These are phyloP conservation scores for Rhizopus stolonifer DNA, from an alignment of 371 early-diverging fungal genomes.

Conservation along the genomic window DNA sequence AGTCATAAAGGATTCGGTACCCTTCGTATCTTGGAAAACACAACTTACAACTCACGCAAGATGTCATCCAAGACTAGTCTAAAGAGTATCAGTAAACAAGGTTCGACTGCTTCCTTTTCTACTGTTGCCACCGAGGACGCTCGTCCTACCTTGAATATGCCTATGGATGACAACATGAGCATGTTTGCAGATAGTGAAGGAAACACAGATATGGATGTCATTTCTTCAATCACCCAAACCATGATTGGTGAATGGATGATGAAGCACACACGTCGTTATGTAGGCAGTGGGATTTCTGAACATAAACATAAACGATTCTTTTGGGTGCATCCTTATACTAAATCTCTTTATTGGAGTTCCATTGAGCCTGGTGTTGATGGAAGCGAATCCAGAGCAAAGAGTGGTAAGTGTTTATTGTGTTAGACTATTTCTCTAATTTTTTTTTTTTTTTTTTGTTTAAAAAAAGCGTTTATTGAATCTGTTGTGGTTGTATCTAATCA, in stretches of 20 bases:
- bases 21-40: constrained; percentile 23
- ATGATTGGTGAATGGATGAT: constrained; percentile 83
- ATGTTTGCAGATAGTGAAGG: constrained; percentile 8
- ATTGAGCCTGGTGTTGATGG: constrained; percentile 65
- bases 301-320: constrained; percentile 75
- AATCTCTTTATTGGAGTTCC: constrained; percentile 77
- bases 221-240: constrained; percentile 72
- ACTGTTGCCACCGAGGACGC: constrained; percentile 30
- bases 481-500: constrained; percentile 52
- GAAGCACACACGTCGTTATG: constrained; percentile 69
- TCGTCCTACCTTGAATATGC: constrained; percentile 4
- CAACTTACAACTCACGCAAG: constrained; percentile 14
- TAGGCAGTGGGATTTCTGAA: constrained; percentile 60
- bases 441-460: neutral
- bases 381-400: constrained; percentile 52
- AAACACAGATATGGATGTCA: constrained; percentile 60
- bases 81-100: constrained; percentile 16
- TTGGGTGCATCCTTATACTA: constrained; percentile 87
- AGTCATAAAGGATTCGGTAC: constrained; percentile 19
- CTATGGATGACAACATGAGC: constrained; percentile 12
- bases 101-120: constrained; percentile 22
- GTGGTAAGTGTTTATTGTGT: constrained; percentile 35
- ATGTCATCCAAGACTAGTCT: constrained; percentile 11
- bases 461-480: constrained; percentile 56
- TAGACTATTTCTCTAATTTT: constrained; percentile 2